phyloP scores from a whole-genome alignment of 768 basidiomycete genomes.

The Lenzites betulinus region DNA sequence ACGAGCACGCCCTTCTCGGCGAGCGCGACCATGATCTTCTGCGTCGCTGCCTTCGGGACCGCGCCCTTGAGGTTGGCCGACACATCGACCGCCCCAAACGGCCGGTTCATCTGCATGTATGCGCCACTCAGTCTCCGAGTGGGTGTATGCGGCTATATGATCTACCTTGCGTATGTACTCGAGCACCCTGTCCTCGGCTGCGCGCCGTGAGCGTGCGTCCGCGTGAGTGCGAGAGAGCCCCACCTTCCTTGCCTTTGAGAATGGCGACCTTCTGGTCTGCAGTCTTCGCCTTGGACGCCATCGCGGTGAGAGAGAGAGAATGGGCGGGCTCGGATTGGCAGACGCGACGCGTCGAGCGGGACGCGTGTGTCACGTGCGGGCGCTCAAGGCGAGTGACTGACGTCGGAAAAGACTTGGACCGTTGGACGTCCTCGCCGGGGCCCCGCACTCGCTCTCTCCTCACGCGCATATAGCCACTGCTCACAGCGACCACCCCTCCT shows the following conservation, averaged over 20 bases:
- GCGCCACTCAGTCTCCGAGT: neutral
- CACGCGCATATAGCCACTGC: neutral
- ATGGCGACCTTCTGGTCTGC: conserved; percentile 39
- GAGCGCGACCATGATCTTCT: conserved; percentile 79
- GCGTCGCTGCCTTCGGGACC: conserved; percentile 79
- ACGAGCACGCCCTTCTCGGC: conserved; percentile 85
- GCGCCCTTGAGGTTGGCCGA: conserved; percentile 89
- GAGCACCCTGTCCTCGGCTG: conserved; percentile 75
- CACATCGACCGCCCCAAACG: conserved; percentile 90
- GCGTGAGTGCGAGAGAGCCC: neutral
- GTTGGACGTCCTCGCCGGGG: conserved; percentile 10
- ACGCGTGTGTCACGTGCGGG: conserved; percentile 6
- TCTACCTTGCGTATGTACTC: conserved; percentile 76
- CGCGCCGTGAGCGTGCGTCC: neutral
- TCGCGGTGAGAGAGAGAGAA: neutral
- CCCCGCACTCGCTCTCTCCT: neutral
- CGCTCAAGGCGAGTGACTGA: neutral
- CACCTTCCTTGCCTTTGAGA: conserved; percentile 78
- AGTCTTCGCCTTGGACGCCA: conserved; percentile 29
- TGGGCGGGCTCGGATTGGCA: neutral
- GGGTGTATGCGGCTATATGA: conserved; percentile 13
- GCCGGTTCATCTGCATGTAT: conserved; percentile 78
- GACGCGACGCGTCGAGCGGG: conserved; percentile 1
- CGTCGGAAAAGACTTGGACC: neutral
- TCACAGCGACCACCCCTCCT: neutral